Percentiles rank a stretch among this genome's conserved stretches.
Conservation (phyloP, 208 protist species). For the Herpetomonas tarakana region DNA sequence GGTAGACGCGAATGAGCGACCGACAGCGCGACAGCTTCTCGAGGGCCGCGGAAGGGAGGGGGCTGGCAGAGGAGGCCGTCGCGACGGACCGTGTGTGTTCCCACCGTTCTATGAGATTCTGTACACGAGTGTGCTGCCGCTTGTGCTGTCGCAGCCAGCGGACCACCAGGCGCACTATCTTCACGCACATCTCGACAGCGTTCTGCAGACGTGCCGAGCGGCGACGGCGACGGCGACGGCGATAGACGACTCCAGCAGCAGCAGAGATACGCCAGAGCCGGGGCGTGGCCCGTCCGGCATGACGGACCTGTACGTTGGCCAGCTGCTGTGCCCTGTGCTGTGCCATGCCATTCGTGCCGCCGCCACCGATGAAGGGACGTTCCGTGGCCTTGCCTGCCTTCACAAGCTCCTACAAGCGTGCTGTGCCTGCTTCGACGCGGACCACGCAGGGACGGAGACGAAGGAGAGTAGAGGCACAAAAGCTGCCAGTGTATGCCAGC, state of each 20-base stretch:
- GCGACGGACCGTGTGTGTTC: conserved; percentile 28
- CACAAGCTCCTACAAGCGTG: conserved; percentile 4
- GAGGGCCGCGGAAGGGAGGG: conserved; percentile 9
- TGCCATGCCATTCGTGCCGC: conserved; percentile 38
- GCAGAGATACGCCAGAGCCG: background rate
- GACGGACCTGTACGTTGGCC: conserved; percentile 5
- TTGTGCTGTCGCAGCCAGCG: conserved; percentile 41
- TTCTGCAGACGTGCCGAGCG: conserved; percentile 11
- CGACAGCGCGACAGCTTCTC: conserved; percentile 44
- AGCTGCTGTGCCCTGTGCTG: conserved; percentile 47
- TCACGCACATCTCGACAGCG: conserved; percentile 12
- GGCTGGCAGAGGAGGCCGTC: too few relatives aligned
- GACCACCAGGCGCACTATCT: conserved; percentile 55
- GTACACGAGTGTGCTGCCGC: conserved; percentile 36
- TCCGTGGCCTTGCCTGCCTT: conserved; percentile 15
- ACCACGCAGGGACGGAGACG: background rate
- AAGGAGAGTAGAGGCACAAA: too few relatives aligned
- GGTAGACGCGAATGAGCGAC: conserved; percentile 18
- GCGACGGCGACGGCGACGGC: too few relatives aligned
- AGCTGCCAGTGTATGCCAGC: too few relatives aligned
- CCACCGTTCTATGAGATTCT: conserved; percentile 39
- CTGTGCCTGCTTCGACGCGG: conserved; percentile 18
- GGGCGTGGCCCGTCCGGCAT: conserved; percentile 8
- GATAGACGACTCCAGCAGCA: background rate
- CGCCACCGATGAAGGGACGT: conserved; percentile 37